Conservation (phyloP, 352 stramenopile genomes). For the Phytophthora citrophthora region DNA sequence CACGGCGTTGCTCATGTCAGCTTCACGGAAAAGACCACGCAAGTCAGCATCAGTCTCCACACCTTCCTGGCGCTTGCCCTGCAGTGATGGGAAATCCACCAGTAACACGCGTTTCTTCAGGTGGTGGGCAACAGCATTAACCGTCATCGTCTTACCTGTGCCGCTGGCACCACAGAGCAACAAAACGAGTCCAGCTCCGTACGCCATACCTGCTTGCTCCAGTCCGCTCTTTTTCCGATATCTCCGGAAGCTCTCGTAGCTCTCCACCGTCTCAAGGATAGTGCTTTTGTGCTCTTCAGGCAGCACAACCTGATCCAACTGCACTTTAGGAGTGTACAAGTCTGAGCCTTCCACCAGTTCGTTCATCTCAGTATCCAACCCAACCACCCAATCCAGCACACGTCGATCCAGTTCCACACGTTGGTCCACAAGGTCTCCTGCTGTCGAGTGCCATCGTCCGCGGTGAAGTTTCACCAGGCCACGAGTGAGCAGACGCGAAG, state of each 20-base stretch:
- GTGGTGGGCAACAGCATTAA: conserved; percentile 87
- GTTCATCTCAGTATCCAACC: conserved; percentile 90
- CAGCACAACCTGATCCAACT: conserved; percentile 86
- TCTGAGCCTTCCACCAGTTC: conserved; percentile 90
- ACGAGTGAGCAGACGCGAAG: conserved; percentile 70
- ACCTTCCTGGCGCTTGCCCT: conserved; percentile 82
- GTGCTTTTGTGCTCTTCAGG: conserved; percentile 84
- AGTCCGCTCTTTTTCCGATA: conserved; percentile 84
- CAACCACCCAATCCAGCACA: conserved; percentile 88
- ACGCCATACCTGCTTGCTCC: conserved; percentile 75
- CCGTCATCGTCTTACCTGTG: conserved; percentile 93
- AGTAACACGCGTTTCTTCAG: conserved; percentile 88
- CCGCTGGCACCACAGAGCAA: conserved; percentile 84
- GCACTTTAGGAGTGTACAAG: conserved; percentile 85
- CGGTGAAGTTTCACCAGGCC: conserved; percentile 85
- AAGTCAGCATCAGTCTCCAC: conserved; percentile 81
- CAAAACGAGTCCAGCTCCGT: conserved; percentile 80
- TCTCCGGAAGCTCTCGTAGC: conserved; percentile 81
- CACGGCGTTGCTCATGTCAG: conserved; percentile 90
- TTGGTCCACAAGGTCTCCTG: conserved; percentile 87
- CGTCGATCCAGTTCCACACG: conserved; percentile 85
- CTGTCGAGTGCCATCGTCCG: conserved; percentile 83
- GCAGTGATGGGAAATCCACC: conserved; percentile 88
- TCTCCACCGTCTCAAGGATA: conserved; percentile 83
- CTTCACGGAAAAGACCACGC: conserved; percentile 85